These are phyloP conservation scores for Claviceps purpurea DNA, from an alignment of 2,329 filamentous ascomycete genomes.

Conservation along the genomic window DNA sequence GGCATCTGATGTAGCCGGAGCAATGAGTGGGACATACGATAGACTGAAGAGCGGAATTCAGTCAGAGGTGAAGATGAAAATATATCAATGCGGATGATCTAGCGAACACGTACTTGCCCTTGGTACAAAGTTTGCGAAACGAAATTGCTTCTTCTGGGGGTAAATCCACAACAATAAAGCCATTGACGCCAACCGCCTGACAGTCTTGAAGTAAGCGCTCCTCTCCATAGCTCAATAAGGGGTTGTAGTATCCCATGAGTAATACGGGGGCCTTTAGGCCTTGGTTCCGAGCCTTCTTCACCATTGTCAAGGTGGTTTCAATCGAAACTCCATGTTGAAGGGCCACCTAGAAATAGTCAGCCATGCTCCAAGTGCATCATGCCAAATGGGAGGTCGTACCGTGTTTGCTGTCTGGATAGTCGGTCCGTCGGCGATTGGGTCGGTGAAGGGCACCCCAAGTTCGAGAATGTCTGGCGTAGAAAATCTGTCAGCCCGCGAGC, in stretches of 20 bases:
- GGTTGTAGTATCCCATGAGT: constrained; percentile 99
- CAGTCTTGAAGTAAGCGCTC: constrained; percentile 77
- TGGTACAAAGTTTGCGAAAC: constrained; percentile 75
- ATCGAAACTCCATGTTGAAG: constrained; percentile 83
- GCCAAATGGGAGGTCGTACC: constrained; percentile 26
- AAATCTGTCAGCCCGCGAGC: neutral
- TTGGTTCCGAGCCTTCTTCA: constrained; percentile 61
- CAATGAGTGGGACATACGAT: constrained; percentile 94
- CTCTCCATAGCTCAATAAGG: constrained; percentile 85
- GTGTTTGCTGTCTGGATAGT: constrained; percentile 96
- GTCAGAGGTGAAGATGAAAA: neutral
- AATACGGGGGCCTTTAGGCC: constrained; percentile 74
- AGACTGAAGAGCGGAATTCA: constrained; percentile 35
- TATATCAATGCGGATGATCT: neutral
- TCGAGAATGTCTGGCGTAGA: constrained; percentile 64
- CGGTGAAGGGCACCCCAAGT: constrained; percentile 90
- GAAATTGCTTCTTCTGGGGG: constrained; percentile 90
- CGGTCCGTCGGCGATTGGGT: constrained; percentile 94
- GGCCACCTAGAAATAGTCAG: constrained; percentile 36
- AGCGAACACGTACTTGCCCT: constrained; percentile 45
- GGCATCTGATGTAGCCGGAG: constrained; percentile 78
- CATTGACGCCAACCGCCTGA: constrained; percentile 74
- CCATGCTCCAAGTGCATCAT: neutral
- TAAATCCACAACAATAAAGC: constrained; percentile 92
- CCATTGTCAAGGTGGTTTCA: constrained; percentile 64